phyloP scores from a whole-genome alignment of 1,284 basidiomycete genomes.

The Porogramme epimiltina region DNA sequence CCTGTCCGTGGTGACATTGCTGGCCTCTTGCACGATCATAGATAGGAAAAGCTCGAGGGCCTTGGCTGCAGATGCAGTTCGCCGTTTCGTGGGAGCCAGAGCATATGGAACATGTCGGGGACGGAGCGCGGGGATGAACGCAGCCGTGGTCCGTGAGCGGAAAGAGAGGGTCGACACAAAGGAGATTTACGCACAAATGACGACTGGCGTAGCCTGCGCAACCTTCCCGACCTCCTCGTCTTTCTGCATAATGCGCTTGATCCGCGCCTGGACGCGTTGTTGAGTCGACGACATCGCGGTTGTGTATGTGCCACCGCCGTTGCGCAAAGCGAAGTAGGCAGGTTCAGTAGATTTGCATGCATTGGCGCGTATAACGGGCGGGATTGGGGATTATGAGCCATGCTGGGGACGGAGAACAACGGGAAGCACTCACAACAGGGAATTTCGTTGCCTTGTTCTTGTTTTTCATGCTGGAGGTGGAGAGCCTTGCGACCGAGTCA shows the following conservation, averaged over 20 bases:
- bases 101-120: too few species aligned
- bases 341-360: too few species aligned
- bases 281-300: too few species aligned
- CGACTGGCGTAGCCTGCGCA: constrained; percentile 94
- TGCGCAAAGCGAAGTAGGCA: too few species aligned
- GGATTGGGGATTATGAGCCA: too few species aligned
- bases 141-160: background rate
- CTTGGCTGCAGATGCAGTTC: constrained; percentile 77
- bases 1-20: constrained; percentile 78
- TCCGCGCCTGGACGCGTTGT: constrained; percentile 73
- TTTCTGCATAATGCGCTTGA: constrained; percentile 99
- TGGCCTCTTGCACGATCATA: constrained; percentile 83
- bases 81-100: background rate
- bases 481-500: too few species aligned
- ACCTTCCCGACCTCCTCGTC: constrained; percentile 99
- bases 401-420: too few species aligned
- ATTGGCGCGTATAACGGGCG: too few species aligned
- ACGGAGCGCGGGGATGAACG: background rate
- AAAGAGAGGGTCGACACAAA: background rate
- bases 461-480: constrained; percentile 85
- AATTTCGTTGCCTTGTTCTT: constrained; percentile 87
- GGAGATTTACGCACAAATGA: constrained; percentile 82
- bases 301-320: too few species aligned
- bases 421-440: constrained; percentile 57
- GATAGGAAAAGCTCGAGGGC: constrained; percentile 94